Evolutionary conservation across 2,329 filamentous ascomycete species (phyloP).

Genomic region (Diplodia mutila): DNA sequence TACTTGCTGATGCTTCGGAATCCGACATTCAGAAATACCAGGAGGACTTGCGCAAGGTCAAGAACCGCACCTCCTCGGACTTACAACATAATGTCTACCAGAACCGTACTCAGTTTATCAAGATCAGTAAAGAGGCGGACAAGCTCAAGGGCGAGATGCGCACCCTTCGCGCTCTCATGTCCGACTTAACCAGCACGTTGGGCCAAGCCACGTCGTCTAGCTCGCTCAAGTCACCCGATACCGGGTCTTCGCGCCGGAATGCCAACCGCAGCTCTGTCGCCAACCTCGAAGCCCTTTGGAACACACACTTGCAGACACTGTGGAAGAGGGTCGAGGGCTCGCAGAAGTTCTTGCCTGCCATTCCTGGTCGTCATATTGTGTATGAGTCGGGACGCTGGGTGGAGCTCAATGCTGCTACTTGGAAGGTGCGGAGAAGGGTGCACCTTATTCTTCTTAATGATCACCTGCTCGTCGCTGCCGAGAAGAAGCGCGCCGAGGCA

Average conservation of each 20-base stretch:
- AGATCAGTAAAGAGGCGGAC: slow-evolving; percentile 98
- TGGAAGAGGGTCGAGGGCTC: slow-evolving; percentile 98
- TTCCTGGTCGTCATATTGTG: slow-evolving; percentile 89
- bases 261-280: slow-evolving; percentile 91
- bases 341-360: slow-evolving; percentile 92
- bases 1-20: slow-evolving; percentile 84
- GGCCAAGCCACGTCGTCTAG: slow-evolving; percentile 51
- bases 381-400: slow-evolving; percentile 94
- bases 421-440: slow-evolving; percentile 87
- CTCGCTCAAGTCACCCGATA: slow-evolving; percentile 36
- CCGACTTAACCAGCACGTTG: slow-evolving; percentile 70
- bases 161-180: slow-evolving; percentile 85
- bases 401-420: slow-evolving; percentile 94
- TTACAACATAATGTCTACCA: slow-evolving; percentile 95
- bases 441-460: slow-evolving; percentile 94
- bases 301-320: slow-evolving; percentile 71
- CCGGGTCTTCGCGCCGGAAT: slow-evolving; percentile 53
- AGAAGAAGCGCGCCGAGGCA: slow-evolving; percentile 83
- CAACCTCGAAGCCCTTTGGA: slow-evolving; percentile 71
- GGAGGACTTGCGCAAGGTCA: slow-evolving; percentile 72
- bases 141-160: slow-evolving; percentile 97
- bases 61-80: slow-evolving; percentile 77
- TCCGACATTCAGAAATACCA: slow-evolving; percentile 85
- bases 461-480: slow-evolving; percentile 87
- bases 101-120: slow-evolving; percentile 97